A percentile compares a stretch with the other conserved stretches of the same genome.
phyloP scores from a whole-genome alignment of 2,329 filamentous ascomycete genomes.

The Parastagonospora nodorum region DNA sequence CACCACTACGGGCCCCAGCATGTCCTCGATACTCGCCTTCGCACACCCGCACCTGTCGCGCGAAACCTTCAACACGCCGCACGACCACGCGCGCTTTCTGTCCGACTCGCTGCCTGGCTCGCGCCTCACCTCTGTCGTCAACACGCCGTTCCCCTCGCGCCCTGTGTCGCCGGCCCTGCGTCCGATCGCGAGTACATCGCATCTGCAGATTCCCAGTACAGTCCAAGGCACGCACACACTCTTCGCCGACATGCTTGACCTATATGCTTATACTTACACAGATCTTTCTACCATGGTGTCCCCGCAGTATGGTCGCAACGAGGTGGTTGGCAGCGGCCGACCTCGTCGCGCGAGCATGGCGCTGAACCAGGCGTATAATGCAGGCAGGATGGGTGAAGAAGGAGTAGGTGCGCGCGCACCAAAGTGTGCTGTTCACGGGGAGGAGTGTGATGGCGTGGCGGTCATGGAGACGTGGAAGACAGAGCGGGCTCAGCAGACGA shows the following conservation, averaged over 20 bases:
- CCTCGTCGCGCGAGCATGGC: constrained; percentile 18
- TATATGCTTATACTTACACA: not conserved
- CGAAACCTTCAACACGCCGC: constrained; percentile 18
- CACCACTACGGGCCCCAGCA: not conserved
- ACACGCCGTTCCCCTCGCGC: constrained; percentile 10
- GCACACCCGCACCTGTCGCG: not conserved
- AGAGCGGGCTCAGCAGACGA: not conserved
- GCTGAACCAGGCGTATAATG: constrained; percentile 25
- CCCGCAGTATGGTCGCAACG: constrained; percentile 1
- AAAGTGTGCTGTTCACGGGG: constrained; percentile 24
- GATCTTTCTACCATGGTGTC: constrained; percentile 1
- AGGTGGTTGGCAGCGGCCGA: constrained; percentile 11
- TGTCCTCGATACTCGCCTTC: not conserved
- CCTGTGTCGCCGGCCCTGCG: constrained; percentile 10
- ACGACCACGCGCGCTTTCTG: constrained; percentile 25
- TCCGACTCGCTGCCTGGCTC: constrained; percentile 33
- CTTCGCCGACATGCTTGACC: not conserved
- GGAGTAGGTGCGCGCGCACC: not conserved
- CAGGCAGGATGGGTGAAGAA: constrained; percentile 1
- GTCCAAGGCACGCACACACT: not conserved
- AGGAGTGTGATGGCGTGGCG: constrained; percentile 22
- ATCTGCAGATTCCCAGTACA: constrained; percentile 1
- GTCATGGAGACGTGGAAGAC: constrained; percentile 17
- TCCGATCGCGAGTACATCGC: constrained; percentile 12
- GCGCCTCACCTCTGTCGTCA: constrained; percentile 13